phyloP scores from a whole-genome alignment of 2,329 filamentous ascomycete species.

The Penicillium crustosum region DNA sequence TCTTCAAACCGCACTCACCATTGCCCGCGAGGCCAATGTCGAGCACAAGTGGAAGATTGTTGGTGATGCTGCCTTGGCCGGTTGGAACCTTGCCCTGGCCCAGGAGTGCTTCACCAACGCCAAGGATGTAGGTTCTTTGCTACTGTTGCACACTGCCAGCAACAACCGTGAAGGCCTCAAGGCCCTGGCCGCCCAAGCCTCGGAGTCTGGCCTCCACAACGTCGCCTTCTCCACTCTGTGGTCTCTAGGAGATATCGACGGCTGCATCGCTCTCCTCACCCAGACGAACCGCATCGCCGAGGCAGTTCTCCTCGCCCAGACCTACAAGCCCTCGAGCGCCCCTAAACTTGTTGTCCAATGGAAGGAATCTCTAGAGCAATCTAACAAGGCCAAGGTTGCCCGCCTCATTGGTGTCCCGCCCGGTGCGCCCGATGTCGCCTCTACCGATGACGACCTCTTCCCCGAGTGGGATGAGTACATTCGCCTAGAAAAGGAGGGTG shows the following conservation, averaged over 20 bases:
- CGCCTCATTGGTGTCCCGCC: constrained; percentile 80
- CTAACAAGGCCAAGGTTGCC: constrained; percentile 79
- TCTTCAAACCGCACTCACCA: constrained; percentile 78
- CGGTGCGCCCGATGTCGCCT: constrained; percentile 58
- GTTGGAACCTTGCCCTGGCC: constrained; percentile 83
- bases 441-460: constrained; percentile 74
- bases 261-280: constrained; percentile 74
- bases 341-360: constrained; percentile 68
- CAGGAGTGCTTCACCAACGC: constrained; percentile 91
- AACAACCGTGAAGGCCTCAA: constrained; percentile 73
- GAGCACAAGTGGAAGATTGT: constrained; percentile 99
- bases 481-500: constrained; percentile 72
- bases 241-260: constrained; percentile 79
- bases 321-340: constrained; percentile 83
- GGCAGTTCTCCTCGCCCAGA: constrained; percentile 88
- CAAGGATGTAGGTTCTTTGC: constrained; percentile 83
- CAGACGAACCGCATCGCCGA: constrained; percentile 80
- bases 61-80: constrained; percentile 81
- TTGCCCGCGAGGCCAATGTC: constrained; percentile 78
- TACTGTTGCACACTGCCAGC: constrained; percentile 85
- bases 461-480: constrained; percentile 95
- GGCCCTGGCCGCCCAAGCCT: constrained; percentile 71
- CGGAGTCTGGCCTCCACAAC: constrained; percentile 78
- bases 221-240: constrained; percentile 89
- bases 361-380: constrained; percentile 81